A percentile compares a stretch with the other conserved stretches of the same genome.
phyloP scores from a whole-genome alignment of 176 grass and related monocot genomes.

The Thalia dealbata region DNA sequence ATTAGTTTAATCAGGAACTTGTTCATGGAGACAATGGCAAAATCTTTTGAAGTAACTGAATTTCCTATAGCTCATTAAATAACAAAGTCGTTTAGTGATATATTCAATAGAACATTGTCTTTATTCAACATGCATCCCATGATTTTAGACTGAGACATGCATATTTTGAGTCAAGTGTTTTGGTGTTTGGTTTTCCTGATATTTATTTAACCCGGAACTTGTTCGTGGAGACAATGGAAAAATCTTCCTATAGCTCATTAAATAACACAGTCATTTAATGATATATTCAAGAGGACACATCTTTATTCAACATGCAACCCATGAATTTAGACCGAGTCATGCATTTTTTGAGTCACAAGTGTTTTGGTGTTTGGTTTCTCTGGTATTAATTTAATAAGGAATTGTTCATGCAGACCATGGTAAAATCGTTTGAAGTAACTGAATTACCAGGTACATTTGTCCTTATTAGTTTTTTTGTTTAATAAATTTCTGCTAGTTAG shows the following conservation, averaged over 20 bases:
- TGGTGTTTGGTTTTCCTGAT: background rate
- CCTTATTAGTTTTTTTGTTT: background rate
- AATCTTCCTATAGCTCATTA: conserved; percentile 29
- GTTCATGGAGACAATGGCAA: conserved; percentile 82
- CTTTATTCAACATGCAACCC: background rate
- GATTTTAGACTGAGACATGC: background rate
- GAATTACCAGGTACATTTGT: conserved; percentile 64
- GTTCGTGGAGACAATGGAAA: conserved; percentile 82
- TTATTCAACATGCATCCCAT: background rate
- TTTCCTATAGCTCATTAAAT: background rate
- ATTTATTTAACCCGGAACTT: conserved; percentile 14
- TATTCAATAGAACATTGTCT: background rate
- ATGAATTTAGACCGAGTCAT: background rate
- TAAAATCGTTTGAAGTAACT: conserved; percentile 92
- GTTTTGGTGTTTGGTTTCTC: background rate
- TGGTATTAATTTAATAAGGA: conserved; percentile 18
- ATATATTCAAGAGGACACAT: background rate
- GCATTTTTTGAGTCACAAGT: background rate
- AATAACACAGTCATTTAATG: background rate
- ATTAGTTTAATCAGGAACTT: conserved; percentile 14
- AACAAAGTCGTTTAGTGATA: background rate
- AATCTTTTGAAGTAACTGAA: too few species aligned
- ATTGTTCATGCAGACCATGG: conserved; percentile 69
- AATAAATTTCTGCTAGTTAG: background rate
- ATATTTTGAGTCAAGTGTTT: background rate